These are phyloP conservation scores for Quercus rubra DNA, from an alignment of 306 rosid genomes.

Conservation along the genomic window DNA sequence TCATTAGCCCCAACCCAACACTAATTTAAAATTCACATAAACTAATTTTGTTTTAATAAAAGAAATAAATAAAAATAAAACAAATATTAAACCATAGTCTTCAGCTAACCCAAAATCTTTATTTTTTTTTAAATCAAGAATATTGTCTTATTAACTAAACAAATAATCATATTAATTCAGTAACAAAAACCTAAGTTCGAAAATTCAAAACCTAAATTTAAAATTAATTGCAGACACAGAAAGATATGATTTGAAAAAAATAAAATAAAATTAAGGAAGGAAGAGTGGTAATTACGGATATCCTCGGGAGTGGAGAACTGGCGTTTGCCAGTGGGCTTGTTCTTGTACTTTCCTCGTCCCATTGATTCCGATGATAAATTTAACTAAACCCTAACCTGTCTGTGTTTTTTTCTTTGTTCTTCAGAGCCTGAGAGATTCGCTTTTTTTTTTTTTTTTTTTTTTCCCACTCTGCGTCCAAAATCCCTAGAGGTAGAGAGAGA, in stretches of 20 bases:
- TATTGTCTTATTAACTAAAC: neutral
- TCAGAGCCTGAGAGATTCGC: too few relatives aligned
- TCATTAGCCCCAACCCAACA: neutral
- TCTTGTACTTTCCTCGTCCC: constrained; percentile 94
- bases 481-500: too few relatives aligned
- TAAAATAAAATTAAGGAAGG: neutral
- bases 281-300: constrained; percentile 44
- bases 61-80: too few relatives aligned
- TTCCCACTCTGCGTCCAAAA: too few relatives aligned
- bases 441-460: too few relatives aligned
- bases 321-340: constrained; percentile 95
- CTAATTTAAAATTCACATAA: neutral
- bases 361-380: constrained; percentile 20
- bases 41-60: too few relatives aligned
- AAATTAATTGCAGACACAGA: neutral
- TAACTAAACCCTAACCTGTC: neutral
- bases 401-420: neutral
- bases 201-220: constrained; percentile 21
- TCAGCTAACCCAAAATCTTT: neutral
- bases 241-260: neutral
- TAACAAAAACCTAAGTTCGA: neutral
- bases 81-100: too few relatives aligned
- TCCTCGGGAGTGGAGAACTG: constrained; percentile 85
- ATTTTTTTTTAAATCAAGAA: neutral
- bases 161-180: neutral